Conservation (phyloP, 768 basidiomycete genomes). For the Megacollybia marginata region DNA sequence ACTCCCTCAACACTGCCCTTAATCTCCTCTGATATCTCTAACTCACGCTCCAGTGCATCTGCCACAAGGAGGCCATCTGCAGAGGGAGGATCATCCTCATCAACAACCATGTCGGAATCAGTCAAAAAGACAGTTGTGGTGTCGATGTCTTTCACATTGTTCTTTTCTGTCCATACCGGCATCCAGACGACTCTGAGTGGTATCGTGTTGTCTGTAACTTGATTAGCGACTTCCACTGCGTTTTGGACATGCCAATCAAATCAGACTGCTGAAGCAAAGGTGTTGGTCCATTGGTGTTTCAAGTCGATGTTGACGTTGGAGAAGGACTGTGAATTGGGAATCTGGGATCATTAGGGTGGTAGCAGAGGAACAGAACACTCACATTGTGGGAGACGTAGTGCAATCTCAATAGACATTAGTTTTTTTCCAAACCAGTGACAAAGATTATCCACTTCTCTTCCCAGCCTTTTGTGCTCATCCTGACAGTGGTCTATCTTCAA, state of each 20-base stretch:
- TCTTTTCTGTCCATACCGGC: too few species aligned
- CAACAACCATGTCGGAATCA: too few species aligned
- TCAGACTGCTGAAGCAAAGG: conserved; percentile 3
- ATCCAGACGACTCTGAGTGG: too few species aligned
- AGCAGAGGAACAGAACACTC: not conserved
- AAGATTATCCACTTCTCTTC: not conserved
- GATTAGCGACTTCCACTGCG: not conserved
- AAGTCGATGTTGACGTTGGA: conserved; percentile 7
- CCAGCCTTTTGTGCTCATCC: conserved; percentile 12
- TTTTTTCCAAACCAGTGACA: not conserved
- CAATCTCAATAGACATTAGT: not conserved
- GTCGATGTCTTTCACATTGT: too few species aligned
- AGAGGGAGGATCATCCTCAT: too few species aligned
- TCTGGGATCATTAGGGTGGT: not conserved
- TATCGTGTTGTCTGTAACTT: too few species aligned
- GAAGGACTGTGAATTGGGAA: not conserved
- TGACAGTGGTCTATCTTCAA: conserved; percentile 7
- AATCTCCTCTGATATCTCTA: too few species aligned
- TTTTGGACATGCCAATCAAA: conserved; percentile 7
- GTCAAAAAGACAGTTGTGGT: too few species aligned
- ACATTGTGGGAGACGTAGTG: not conserved
- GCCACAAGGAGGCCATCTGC: too few species aligned
- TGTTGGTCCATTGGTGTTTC: conserved; percentile 12
- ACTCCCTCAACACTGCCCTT: too few species aligned
- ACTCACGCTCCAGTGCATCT: too few species aligned